Evolutionary conservation across 2,329 filamentous ascomycete species (phyloP).

Genomic region (Colletotrichum sp.): DNA sequence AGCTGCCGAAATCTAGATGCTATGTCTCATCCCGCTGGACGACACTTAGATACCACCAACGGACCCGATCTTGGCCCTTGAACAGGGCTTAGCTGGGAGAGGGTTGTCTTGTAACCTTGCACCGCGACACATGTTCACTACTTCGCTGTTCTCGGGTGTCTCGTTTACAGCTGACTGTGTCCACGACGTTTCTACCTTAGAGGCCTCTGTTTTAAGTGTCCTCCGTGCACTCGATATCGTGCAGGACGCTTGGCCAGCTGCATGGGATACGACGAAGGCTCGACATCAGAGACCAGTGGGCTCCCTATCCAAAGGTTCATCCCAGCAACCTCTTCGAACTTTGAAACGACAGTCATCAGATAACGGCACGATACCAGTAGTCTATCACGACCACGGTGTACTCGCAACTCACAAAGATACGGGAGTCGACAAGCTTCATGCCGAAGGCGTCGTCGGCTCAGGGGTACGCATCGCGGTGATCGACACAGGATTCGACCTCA

Average conservation of each 20-base stretch:
- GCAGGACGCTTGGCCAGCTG: background rate
- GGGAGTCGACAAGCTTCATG: background rate
- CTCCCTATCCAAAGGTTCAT: background rate
- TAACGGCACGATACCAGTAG: accelerated
- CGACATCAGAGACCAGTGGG: background rate
- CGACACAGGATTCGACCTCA: background rate
- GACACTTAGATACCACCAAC: background rate
- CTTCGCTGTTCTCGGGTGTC: background rate
- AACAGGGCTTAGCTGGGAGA: background rate
- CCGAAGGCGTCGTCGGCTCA: background rate
- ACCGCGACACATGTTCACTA: background rate
- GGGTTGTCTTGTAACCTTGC: background rate
- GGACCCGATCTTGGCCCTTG: background rate
- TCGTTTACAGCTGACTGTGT: background rate
- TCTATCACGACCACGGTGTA: accelerated
- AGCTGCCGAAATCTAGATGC: background rate
- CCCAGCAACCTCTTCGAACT: background rate
- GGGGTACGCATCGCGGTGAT: background rate
- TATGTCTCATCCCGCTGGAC: background rate
- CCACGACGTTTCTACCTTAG: accelerated
- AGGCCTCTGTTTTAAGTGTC: accelerated
- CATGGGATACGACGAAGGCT: background rate
- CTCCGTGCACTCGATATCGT: background rate
- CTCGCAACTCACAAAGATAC: background rate
- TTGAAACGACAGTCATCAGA: background rate